Evolutionary conservation across 2,329 filamentous ascomycete genomes (phyloP), one percentile per base, ranked within the genome.

Genomic region (Epichloe amarillans): DNA sequence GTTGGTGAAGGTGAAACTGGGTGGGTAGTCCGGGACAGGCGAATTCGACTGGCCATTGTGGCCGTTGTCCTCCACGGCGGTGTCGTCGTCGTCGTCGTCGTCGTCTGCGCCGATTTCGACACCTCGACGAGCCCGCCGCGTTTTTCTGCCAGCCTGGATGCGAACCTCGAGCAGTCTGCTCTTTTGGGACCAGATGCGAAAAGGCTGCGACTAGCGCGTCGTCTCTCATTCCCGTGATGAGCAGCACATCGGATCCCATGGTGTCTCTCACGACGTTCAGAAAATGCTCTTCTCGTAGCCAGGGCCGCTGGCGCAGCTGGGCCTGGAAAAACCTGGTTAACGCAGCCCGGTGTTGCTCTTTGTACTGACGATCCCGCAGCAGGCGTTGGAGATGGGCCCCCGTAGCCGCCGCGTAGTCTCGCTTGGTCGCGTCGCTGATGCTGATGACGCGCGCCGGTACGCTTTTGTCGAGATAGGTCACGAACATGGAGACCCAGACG

Each of bases 141-240:
- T 71, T 45, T 68, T 47, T 51, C 66, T 47, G 51, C 60, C 68
- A 23, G 70, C 69, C 54, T 67, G 26, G 49, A 84, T 64, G 17
- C 60, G 66, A 53, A 83, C 64, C 36, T 83, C 80, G 45, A 83
- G 36, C 17, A 84, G 52, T 54, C 66, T 75, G 53, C 66, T 73
- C 2, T 69, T 69, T 61, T 46, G 77, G 70, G 11, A 80, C 73
- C 23, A 82, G 58, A 65, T 76, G 72, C n/a, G 74, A 75, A 0
- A 80, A 72, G 12, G 54, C 41, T 53, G 75, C 65, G 11, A 82
- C 69, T 0, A 80, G 80, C 5, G 77, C 73, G 46, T 76, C 65
- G 46, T 84, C 80, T 67, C 78, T 74, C 74, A 83, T 76, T 0
- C 79, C 80, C 0, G 79, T 83, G 55, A 85, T 75, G 0, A 84